These are phyloP conservation scores for Schizosaccharomyces osmophilus DNA, from an alignment of 805 yeast genomes.

Conservation along the genomic window DNA sequence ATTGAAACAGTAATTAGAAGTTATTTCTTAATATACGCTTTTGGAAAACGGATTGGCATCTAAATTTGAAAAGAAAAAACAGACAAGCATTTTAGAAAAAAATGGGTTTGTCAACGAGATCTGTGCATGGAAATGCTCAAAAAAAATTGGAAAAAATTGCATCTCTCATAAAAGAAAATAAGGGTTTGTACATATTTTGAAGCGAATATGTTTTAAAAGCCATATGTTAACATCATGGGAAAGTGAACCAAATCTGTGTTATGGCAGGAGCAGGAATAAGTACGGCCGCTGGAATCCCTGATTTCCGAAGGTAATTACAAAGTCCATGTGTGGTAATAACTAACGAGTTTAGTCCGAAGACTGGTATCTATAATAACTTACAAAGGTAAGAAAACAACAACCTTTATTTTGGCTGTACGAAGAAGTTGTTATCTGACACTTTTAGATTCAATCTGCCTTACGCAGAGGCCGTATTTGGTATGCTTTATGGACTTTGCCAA, in stretches of 20 bases:
- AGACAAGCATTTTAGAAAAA: too few species aligned
- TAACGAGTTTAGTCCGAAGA: constrained; percentile 32
- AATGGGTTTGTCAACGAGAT: neutral
- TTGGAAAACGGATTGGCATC: too few species aligned
- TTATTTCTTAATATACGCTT: too few species aligned
- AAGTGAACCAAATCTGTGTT: constrained; percentile 6
- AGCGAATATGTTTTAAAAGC: neutral
- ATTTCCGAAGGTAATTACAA: constrained; percentile 32
- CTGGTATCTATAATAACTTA: constrained; percentile 57
- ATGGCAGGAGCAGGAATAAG: constrained; percentile 82
- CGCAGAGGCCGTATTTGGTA: constrained; percentile 89
- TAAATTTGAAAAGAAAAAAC: too few species aligned
- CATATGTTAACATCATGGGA: neutral
- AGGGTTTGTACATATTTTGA: neutral
- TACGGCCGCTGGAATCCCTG: constrained; percentile 86
- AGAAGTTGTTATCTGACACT: constrained; percentile 11
- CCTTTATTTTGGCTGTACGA: too few species aligned
- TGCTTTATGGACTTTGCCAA: constrained; percentile 11
- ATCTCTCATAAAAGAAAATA: neutral
- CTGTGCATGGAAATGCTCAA: neutral
- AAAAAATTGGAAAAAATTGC: neutral
- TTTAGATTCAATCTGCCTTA: constrained; percentile 47
- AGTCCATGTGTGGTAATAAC: too few species aligned
- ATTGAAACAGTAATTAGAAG: too few species aligned
- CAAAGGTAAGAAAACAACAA: constrained; percentile 3